Percentiles rank a stretch among this genome's conserved stretches.
phyloP scores from a whole-genome alignment of 1,139 yeast genomes.

The Hanseniaspora uvarum region DNA sequence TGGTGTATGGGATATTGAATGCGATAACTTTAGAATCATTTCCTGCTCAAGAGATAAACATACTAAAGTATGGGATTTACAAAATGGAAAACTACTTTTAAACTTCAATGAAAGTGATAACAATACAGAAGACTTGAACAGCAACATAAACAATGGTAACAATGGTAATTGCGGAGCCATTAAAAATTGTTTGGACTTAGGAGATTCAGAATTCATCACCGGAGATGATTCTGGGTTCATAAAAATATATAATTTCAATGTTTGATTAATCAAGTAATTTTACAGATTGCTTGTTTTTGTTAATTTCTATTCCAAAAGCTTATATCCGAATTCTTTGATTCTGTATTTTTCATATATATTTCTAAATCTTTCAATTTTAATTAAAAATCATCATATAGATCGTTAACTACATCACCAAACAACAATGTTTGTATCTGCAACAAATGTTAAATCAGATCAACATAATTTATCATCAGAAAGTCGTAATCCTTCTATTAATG shows the following conservation, averaged over 20 bases:
- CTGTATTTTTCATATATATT: neutral
- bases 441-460: neutral
- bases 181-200: conserved; percentile 77
- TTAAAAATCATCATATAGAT: no score
- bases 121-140: neutral
- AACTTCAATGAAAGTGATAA: conserved; percentile 47
- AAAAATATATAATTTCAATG: conserved; percentile 13
- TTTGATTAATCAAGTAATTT: neutral
- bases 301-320: no score
- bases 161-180: conserved; percentile 36
- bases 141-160: neutral
- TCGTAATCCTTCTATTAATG: neutral
- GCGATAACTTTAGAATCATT: conserved; percentile 86
- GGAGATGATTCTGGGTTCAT: conserved; percentile 49
- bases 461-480: neutral
- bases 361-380: neutral
- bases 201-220: conserved; percentile 80
- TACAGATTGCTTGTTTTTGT: neutral
- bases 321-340: neutral
- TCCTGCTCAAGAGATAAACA: conserved; percentile 88
- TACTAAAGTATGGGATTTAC: conserved; percentile 92
- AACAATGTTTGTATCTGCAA: neutral
- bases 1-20: conserved; percentile 94
- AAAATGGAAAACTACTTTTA: conserved; percentile 85
- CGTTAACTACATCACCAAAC: neutral